Evolutionary conservation across 352 stramenopile genomes (phyloP).

Genomic region (Phytophthora sansomeana): DNA sequence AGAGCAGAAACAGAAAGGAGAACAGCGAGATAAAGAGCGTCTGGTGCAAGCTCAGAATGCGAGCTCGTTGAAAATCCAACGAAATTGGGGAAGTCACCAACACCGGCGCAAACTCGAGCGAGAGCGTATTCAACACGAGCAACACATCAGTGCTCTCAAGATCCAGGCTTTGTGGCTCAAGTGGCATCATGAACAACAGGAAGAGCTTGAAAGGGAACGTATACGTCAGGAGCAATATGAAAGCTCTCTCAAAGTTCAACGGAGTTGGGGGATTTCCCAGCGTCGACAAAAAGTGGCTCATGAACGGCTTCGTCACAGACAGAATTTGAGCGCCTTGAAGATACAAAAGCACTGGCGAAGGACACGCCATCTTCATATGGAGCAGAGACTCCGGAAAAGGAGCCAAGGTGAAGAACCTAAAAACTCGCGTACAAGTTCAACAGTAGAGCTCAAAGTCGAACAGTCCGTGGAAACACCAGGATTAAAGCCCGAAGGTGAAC

Average conservation of each 20-base stretch:
- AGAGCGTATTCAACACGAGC: constrained; percentile 23
- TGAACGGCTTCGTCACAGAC: constrained; percentile 29
- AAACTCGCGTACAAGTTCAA: background rate
- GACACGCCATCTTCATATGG: constrained; percentile 18
- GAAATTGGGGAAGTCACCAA: constrained; percentile 26
- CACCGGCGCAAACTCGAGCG: constrained; percentile 35
- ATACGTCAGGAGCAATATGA: constrained; percentile 38
- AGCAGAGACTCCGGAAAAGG: background rate
- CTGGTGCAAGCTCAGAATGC: constrained; percentile 19
- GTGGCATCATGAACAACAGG: constrained; percentile 30
- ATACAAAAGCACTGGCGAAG: constrained; percentile 41
- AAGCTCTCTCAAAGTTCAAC: constrained; percentile 37
- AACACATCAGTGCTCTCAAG: constrained; percentile 35
- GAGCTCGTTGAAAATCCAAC: constrained; percentile 31
- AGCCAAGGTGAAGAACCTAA: background rate
- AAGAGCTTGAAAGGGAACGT: constrained; percentile 32
- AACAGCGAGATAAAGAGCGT: constrained; percentile 12
- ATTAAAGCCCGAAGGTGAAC: background rate
- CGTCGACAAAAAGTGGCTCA: constrained; percentile 27
- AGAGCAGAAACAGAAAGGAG: background rate
- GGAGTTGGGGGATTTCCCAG: constrained; percentile 25
- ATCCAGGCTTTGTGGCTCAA: constrained; percentile 37
- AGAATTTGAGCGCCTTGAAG: constrained; percentile 34
- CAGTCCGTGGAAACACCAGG: background rate
- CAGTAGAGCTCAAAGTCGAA: background rate